phyloP scores from a whole-genome alignment of 441 rosid species.

The Adansonia gregorii region DNA sequence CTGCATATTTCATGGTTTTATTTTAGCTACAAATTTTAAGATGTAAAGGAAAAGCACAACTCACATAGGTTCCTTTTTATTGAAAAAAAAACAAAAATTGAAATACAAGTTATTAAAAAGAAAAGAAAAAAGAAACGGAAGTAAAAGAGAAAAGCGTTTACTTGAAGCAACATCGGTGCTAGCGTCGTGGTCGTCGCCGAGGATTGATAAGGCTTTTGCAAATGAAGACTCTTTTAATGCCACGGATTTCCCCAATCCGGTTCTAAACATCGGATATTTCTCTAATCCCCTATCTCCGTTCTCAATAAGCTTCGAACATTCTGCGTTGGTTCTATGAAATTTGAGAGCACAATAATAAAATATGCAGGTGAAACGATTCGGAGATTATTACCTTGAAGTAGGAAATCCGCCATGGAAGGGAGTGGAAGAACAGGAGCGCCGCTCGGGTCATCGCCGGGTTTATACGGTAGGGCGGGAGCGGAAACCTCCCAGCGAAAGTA shows the following conservation, averaged over 20 bases:
- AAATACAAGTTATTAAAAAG: background rate
- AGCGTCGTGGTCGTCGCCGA: constrained; percentile 39
- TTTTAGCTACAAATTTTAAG: background rate
- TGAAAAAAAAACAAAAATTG: background rate
- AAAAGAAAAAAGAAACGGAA: background rate
- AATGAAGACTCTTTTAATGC: constrained; percentile 64
- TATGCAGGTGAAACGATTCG: background rate
- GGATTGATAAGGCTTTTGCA: constrained; percentile 60
- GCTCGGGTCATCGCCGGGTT: background rate
- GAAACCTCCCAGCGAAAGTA: constrained; percentile 65
- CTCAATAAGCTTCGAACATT: constrained; percentile 63
- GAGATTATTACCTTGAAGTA: constrained; percentile 50
- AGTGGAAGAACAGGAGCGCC: constrained; percentile 13
- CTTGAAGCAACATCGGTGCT: constrained; percentile 37
- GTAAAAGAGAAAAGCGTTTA: constrained; percentile 17
- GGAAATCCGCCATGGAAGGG: constrained; percentile 28
- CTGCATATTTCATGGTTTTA: background rate
- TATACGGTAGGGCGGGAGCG: constrained; percentile 19
- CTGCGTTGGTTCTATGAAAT: constrained; percentile 37
- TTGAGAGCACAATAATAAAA: background rate
- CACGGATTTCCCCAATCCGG: constrained; percentile 70
- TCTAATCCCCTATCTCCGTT: constrained; percentile 34
- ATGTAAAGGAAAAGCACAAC: background rate
- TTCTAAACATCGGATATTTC: constrained; percentile 56
- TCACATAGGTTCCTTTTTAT: background rate